phyloP scores from a whole-genome alignment of 208 protist species.

The Leishmania turanica region DNA sequence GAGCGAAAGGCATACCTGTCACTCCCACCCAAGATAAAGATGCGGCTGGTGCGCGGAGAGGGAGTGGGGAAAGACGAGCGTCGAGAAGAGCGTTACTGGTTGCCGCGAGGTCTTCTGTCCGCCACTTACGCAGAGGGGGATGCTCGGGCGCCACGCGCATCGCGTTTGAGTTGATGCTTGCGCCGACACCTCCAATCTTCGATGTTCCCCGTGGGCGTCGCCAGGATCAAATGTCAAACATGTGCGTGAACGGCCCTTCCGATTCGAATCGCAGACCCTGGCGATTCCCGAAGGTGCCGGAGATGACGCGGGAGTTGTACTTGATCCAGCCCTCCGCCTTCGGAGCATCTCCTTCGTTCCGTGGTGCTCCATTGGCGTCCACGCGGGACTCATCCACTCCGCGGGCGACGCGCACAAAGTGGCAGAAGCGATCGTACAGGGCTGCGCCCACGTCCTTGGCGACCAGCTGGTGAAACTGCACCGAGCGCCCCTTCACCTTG shows the following conservation, averaged over 20 bases:
- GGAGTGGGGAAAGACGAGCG: neutral
- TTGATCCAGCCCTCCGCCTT: constrained; percentile 38
- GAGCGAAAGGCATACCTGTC: neutral
- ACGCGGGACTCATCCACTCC: constrained; percentile 47
- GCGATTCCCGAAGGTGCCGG: constrained; percentile 85
- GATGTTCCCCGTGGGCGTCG: neutral
- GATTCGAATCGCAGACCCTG: constrained; percentile 79
- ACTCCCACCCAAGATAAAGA: neutral
- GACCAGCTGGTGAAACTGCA: constrained; percentile 85
- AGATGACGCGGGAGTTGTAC: constrained; percentile 59
- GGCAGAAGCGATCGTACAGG: constrained; percentile 70
- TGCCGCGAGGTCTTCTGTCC: neutral
- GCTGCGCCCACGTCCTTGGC: constrained; percentile 50
- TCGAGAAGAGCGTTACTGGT: neutral
- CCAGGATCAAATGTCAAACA: constrained; percentile 65
- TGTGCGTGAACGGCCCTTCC: constrained; percentile 83
- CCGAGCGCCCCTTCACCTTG: constrained; percentile 74
- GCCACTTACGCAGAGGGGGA: neutral
- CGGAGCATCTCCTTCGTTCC: constrained; percentile 14
- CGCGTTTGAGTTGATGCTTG: neutral
- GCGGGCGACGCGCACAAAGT: constrained; percentile 52
- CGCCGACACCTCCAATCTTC: neutral
- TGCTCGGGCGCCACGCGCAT: neutral
- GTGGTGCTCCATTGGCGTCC: constrained; percentile 53
- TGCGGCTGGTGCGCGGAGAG: neutral